phyloP scores from a whole-genome alignment of 495 filamentous ascomycete species.

The Alectoria sarmentosa region DNA sequence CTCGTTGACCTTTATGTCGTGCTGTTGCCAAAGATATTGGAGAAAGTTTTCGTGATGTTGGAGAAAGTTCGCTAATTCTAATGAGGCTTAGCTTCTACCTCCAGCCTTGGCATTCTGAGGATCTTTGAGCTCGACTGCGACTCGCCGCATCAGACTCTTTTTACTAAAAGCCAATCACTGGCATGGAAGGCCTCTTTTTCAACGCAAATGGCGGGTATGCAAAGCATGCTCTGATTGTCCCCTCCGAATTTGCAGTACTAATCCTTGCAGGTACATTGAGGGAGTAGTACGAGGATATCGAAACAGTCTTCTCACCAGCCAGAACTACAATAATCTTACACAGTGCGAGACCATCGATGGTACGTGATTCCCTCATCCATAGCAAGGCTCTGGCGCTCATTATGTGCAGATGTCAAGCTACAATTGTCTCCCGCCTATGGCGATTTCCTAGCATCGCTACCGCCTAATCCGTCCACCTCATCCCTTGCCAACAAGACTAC shows the following conservation, averaged over 20 bases:
- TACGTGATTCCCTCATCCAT: constrained; percentile 34
- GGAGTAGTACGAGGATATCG: constrained; percentile 95
- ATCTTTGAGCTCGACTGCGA: constrained; percentile 2
- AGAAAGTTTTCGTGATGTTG: constrained; percentile 18
- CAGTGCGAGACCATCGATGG: constrained; percentile 99
- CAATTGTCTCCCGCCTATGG: constrained; percentile 95
- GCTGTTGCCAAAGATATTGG: constrained; percentile 15
- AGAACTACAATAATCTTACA: constrained; percentile 91
- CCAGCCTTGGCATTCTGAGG: neutral
- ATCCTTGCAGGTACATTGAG: constrained; percentile 71
- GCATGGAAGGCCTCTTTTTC: constrained; percentile 93
- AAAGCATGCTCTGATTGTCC: neutral
- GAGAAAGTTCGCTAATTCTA: constrained; percentile 1
- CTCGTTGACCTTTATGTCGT: constrained; percentile 1
- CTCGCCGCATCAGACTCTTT: neutral
- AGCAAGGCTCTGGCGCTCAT: neutral
- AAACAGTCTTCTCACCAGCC: constrained; percentile 81
- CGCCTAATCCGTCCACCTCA: constrained; percentile 95
- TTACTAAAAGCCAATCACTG: constrained; percentile 17
- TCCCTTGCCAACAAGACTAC: constrained; percentile 89
- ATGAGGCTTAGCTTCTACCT: constrained; percentile 6
- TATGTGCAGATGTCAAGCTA: constrained; percentile 77
- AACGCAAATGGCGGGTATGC: constrained; percentile 89
- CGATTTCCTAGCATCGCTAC: constrained; percentile 90
- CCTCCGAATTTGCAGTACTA: constrained; percentile 15